Conservation (phyloP, 352 stramenopile genomes). For the Ophiocytium majus region DNA sequence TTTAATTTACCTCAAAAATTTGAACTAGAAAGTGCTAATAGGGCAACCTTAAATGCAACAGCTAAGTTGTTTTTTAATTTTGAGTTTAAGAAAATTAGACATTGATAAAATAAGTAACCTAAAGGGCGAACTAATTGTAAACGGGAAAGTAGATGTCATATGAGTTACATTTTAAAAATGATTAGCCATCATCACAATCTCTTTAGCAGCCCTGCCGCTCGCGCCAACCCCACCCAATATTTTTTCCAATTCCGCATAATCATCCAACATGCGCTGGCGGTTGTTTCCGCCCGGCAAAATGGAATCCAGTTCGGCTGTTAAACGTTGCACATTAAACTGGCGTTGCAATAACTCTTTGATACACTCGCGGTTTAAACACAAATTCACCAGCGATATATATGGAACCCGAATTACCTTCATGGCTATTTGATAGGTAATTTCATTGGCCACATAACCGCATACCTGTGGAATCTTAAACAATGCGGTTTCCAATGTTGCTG, state of each 20-base stretch:
- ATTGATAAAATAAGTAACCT: conserved; percentile 23
- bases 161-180: conserved; percentile 23
- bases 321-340: conserved; percentile 20
- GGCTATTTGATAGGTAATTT: conserved; percentile 22
- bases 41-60: conserved; percentile 19
- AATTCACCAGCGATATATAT: conserved; percentile 22
- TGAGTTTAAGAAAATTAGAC: conserved; percentile 22
- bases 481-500: conserved; percentile 19
- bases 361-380: conserved; percentile 19
- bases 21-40: conserved; percentile 22
- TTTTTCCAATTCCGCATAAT: conserved; percentile 22
- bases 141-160: conserved; percentile 20
- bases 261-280: conserved; percentile 16
- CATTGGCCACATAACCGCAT: conserved; percentile 19
- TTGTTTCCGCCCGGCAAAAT: conserved; percentile 19
- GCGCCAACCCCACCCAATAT: conserved; percentile 17
- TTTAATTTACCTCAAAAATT: conserved; percentile 23
- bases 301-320: conserved; percentile 19
- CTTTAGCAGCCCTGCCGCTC: conserved; percentile 16
- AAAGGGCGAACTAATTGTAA: conserved; percentile 21
- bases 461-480: conserved; percentile 21
- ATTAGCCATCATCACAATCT: conserved; percentile 21
- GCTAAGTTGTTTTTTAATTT: conserved; percentile 23
- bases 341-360: conserved; percentile 21
- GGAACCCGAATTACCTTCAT: conserved; percentile 19